Conservation (phyloP, 2,329 filamentous ascomycete species). For the Parastagonospora nodorum region DNA sequence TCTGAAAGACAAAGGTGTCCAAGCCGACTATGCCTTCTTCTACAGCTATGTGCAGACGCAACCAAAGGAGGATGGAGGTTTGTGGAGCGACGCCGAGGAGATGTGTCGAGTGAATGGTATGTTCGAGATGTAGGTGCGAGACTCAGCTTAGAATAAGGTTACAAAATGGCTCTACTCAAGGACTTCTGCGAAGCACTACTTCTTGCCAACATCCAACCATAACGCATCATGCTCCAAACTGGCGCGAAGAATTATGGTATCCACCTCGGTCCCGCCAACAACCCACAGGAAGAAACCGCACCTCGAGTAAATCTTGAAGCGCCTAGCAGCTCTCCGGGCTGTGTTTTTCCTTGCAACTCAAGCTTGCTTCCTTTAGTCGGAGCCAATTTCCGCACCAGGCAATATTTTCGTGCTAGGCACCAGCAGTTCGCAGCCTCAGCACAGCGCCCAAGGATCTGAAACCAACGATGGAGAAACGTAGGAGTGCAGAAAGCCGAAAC, state of each 20-base stretch:
- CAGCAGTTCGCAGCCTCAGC: too few species aligned
- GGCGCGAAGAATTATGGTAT: constrained; percentile 60
- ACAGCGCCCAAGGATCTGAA: too few species aligned
- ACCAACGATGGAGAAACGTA: too few species aligned
- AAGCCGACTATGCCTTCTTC: constrained; percentile 57
- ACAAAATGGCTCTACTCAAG: constrained; percentile 44
- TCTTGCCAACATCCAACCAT: constrained; percentile 50
- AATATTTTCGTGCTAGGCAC: too few species aligned
- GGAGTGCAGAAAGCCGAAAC: too few species aligned
- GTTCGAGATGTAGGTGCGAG: constrained; percentile 5
- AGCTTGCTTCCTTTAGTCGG: too few species aligned
- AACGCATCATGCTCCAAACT: constrained; percentile 56
- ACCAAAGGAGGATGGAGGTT: constrained; percentile 50
- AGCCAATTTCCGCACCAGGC: too few species aligned
- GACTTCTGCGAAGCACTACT: constrained; percentile 56
- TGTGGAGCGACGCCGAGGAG: constrained; percentile 59
- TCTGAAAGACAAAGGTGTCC: constrained; percentile 41
- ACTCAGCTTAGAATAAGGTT: constrained; percentile 3
- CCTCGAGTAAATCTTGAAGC: constrained; percentile 51
- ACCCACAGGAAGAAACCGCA: constrained; percentile 55
- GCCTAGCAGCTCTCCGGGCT: too few species aligned
- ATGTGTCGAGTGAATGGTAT: constrained; percentile 54
- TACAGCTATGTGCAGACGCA: constrained; percentile 60
- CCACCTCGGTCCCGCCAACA: constrained; percentile 52
- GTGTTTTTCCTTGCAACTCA: too few species aligned